Percentiles rank a stretch among this genome's conserved stretches.
phyloP scores from a whole-genome alignment of 1,139 yeast genomes.

The Hyphopichia fennica region DNA sequence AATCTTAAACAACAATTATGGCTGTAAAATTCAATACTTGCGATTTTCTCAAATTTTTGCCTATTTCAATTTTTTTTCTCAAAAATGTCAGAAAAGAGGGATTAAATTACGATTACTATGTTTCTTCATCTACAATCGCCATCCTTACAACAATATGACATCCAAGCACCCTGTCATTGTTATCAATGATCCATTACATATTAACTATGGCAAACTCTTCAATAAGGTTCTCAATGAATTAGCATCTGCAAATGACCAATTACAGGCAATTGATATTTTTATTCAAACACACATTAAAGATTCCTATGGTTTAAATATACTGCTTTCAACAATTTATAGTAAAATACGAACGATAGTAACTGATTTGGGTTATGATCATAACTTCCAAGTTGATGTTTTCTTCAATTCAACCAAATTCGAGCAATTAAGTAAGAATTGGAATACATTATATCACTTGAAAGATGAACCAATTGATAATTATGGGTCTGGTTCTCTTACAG shows the following conservation, averaged over 20 bases:
- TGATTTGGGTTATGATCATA: slow-evolving; percentile 21
- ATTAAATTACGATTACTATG: no score
- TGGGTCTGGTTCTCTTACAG: background rate
- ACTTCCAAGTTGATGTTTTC: slow-evolving; percentile 32
- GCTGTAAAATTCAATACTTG: slow-evolving; percentile 4
- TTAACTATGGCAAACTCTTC: slow-evolving; percentile 25
- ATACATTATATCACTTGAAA: slow-evolving; percentile 2
- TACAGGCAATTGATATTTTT: slow-evolving; percentile 21
- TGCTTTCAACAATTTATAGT: slow-evolving; percentile 29
- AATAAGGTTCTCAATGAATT: background rate
- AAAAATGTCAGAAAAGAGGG: background rate
- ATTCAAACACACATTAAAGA: slow-evolving; percentile 18
- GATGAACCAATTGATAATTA: slow-evolving; percentile 1
- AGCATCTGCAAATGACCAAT: background rate
- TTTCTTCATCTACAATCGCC: no score
- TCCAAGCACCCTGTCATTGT: slow-evolving; percentile 18
- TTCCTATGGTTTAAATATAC: slow-evolving; percentile 21
- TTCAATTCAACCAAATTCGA: slow-evolving; percentile 18
- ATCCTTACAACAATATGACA: slow-evolving; percentile 4
- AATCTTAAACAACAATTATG: background rate
- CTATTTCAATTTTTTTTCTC: background rate
- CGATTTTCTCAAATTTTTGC: background rate
- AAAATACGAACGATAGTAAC: slow-evolving; percentile 21
- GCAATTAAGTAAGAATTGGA: background rate
- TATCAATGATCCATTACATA: slow-evolving; percentile 23